phyloP scores from a whole-genome alignment of 2,329 filamentous ascomycete species.

The Arthroderma uncinatum region DNA sequence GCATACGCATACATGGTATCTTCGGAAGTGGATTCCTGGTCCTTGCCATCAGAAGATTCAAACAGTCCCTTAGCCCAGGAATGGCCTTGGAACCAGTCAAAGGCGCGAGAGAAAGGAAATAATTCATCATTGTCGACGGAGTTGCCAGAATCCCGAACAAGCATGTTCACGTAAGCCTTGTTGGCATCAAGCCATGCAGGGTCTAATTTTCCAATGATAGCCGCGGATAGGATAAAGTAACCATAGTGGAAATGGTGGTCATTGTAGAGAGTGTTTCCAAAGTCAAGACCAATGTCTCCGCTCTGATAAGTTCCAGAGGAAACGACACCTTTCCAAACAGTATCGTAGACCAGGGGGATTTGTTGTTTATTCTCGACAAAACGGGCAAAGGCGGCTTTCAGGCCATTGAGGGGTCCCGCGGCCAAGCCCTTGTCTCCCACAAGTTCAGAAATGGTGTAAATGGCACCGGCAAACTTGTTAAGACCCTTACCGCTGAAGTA shows the following conservation, averaged over 20 bases:
- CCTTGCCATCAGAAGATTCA: constrained; percentile 44
- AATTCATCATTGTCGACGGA: constrained; percentile 56
- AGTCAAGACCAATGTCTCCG: constrained; percentile 61
- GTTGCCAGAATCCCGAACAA: constrained; percentile 78
- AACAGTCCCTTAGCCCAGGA: constrained; percentile 65
- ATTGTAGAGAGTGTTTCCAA: constrained; percentile 73
- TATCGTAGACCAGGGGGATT: constrained; percentile 47
- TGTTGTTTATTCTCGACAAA: constrained; percentile 59
- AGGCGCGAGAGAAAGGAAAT: constrained; percentile 72
- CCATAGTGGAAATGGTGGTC: constrained; percentile 58
- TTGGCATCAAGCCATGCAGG: constrained; percentile 62
- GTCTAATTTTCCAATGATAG: constrained; percentile 71
- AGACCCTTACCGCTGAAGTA: constrained; percentile 85
- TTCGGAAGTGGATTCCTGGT: constrained; percentile 72
- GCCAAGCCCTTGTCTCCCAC: constrained; percentile 48
- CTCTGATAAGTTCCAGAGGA: constrained; percentile 62
- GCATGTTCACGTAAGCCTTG: constrained; percentile 66
- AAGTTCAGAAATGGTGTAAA: constrained; percentile 55
- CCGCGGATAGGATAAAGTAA: constrained; percentile 80
- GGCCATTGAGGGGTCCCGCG: constrained; percentile 45
- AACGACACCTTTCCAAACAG: constrained; percentile 66
- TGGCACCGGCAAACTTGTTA: constrained; percentile 61
- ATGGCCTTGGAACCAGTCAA: constrained; percentile 93
- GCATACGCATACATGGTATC: constrained; percentile 80
- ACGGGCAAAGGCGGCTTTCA: constrained; percentile 55